Evolutionary conservation across 2,329 filamentous ascomycete genomes (phyloP), one percentile per base, ranked within the genome.

Genomic region (Penicillium italicum): DNA sequence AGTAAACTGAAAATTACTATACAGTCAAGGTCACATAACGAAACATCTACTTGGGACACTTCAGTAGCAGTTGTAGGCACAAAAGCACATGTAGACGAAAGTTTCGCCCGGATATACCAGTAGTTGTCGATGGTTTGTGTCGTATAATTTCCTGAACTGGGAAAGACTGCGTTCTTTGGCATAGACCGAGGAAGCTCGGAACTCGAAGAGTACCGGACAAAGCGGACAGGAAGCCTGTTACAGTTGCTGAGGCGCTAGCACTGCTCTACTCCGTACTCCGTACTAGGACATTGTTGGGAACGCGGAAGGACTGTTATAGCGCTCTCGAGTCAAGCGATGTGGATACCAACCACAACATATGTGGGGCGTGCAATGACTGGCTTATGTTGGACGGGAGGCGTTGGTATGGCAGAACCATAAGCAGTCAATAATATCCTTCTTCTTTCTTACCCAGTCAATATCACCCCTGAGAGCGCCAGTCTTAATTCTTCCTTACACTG

Each of bases 1-100:
- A 36, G 5, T 9, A 33, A 41, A 5, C 12, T 10, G 38, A 24
- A 41, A 24, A 44, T 8, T 24, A 3, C 37, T 43, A 6, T 30
- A 7, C 11, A 28, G 22, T 10, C 10, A 8, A 38, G 26, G 18
- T 5, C 4, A 52, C 59, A 40, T 62, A 72, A 68, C 73, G 64
- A 57, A 74, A 72, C 68, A 73, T 69, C 42, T 74, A 64, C 67
- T 20, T 52, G 48, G 1, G 70, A 60, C 4, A 74, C 66, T 34
- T 66, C 50, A 14, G 57, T 36, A 6, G 66, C 64, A 7, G 60
- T 57, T 3, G 22, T 30, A 1, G 70, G 70, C n/a, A 69, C 42
- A 31, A 72, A 69, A 42, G 73, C 62, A 49, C 72, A 74, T 1
- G 59, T 56, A 8, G 72, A 71, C 18, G 57, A 56, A 18, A 67